Evolutionary conservation across 192 early-diverging fungal genomes (phyloP).

Genomic region (Coemansia sp.): DNA sequence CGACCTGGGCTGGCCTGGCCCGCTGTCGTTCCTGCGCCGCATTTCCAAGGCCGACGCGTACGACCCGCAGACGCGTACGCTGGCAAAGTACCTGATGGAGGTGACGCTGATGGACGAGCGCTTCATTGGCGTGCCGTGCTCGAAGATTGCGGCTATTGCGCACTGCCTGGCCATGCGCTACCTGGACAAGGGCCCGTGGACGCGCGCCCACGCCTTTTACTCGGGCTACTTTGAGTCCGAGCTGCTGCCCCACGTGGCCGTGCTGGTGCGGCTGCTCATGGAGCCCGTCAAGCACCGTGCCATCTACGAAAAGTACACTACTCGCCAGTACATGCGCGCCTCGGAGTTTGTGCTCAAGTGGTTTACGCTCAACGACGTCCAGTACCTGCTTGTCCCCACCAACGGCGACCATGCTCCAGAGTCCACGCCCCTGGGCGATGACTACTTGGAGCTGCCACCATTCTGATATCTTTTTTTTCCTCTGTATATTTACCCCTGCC

Average conservation of each 20-base stretch:
- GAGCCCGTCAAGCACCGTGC: conserved; percentile 61
- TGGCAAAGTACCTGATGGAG: conserved; percentile 98
- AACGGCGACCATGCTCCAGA: conserved; percentile 10
- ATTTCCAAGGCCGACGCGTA: conserved; percentile 88
- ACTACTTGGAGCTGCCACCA: neutral
- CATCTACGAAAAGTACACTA: conserved; percentile 89
- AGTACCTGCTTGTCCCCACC: conserved; percentile 52
- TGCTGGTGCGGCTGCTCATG: conserved; percentile 74
- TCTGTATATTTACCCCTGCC: conserved; percentile 4
- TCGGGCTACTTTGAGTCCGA: conserved; percentile 79
- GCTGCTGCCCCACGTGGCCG: conserved; percentile 62
- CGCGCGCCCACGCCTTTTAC: conserved; percentile 71
- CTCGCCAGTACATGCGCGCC: conserved; percentile 78
- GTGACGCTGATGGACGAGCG: conserved; percentile 86
- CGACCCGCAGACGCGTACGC: conserved; percentile 84
- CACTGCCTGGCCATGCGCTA: conserved; percentile 83
- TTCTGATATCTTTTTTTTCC: neutral
- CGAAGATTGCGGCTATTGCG: conserved; percentile 74
- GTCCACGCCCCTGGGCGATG: neutral
- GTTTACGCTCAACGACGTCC: conserved; percentile 65
- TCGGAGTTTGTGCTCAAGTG: conserved; percentile 81
- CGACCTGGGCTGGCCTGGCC: conserved; percentile 83
- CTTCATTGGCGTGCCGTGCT: conserved; percentile 73
- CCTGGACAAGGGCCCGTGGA: conserved; percentile 78
- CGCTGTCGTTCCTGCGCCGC: conserved; percentile 89